Conservation (phyloP, 148 eudicot species). For the Euryodendron excelsum region DNA sequence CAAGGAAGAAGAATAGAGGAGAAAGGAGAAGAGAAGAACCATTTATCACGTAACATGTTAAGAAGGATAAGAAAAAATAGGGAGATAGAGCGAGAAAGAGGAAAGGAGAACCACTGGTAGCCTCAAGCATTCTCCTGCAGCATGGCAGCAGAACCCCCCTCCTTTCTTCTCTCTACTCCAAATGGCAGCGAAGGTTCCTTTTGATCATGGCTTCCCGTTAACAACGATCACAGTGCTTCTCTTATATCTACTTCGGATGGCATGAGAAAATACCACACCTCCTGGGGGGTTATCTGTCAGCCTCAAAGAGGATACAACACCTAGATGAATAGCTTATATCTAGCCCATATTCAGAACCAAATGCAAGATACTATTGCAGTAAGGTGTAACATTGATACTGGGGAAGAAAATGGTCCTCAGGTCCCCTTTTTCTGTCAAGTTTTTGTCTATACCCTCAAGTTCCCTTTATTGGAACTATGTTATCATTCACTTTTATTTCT, state of each 20-base stretch:
- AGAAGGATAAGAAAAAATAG: no score
- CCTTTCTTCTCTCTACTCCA: neutral
- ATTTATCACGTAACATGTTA: neutral
- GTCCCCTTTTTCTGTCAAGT: neutral
- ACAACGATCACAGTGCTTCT: neutral
- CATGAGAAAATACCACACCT: neutral
- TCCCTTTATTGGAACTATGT: neutral
- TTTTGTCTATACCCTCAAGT: neutral
- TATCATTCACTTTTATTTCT: neutral
- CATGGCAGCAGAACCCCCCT: neutral
- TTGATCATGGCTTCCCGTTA: neutral
- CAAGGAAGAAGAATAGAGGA: neutral
- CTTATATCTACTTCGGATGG: neutral
- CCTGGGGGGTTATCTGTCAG: neutral
- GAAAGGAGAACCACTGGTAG: no score
- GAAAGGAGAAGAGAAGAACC: neutral
- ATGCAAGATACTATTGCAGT: neutral
- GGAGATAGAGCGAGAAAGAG: neutral
- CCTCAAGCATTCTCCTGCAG: neutral
- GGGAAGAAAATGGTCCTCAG: neutral
- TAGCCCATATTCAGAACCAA: neutral
- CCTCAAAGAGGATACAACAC: neutral
- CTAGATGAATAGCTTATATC: neutral
- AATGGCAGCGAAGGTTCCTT: neutral
- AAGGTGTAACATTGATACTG: neutral